A percentile compares a stretch with the other conserved stretches of the same genome.
These are phyloP conservation scores for Oryza meyeriana DNA, from an alignment of 176 grass and related monocot genomes.

Conservation along the genomic window DNA sequence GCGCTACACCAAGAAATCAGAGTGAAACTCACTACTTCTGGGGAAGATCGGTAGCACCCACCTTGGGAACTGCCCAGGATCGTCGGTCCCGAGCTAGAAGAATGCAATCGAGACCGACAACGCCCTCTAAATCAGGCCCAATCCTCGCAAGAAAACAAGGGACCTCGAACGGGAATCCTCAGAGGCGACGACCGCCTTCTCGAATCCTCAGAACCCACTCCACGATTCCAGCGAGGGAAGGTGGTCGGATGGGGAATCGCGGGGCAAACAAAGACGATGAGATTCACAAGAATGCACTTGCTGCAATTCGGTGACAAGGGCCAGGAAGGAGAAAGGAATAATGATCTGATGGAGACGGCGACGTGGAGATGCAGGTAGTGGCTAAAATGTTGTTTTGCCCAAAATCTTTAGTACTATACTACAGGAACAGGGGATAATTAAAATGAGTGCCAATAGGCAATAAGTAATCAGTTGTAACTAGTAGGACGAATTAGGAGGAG, in stretches of 20 bases:
- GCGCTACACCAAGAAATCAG: neutral
- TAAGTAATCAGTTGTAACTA: neutral
- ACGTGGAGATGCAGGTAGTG: constrained; percentile 40
- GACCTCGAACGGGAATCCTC: neutral
- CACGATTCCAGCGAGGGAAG: constrained; percentile 36
- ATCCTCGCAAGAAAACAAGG: constrained; percentile 14
- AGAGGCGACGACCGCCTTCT: constrained; percentile 13
- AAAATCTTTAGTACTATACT: constrained; percentile 1
- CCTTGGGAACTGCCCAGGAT: constrained; percentile 24
- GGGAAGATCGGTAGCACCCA: constrained; percentile 18
- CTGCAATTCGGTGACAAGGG: constrained; percentile 26
- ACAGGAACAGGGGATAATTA: neutral
- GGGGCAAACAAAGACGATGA: constrained; percentile 14
- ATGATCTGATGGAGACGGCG: constrained; percentile 49
- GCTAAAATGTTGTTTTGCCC: constrained; percentile 27
- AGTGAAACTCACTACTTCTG: neutral
- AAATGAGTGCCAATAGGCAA: neutral
- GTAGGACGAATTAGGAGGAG: neutral
- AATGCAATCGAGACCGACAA: constrained; percentile 2
- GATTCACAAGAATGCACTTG: constrained; percentile 31
- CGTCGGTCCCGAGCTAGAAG: constrained; percentile 22
- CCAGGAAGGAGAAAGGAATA: constrained; percentile 36
- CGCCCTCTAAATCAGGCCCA: constrained; percentile 22
- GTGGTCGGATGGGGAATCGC: constrained; percentile 18
- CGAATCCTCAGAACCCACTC: constrained; percentile 29